Base-by-base conservation (phyloP, 1,284 basidiomycete genomes). In the Lignosus rhinocerotis region DNA sequence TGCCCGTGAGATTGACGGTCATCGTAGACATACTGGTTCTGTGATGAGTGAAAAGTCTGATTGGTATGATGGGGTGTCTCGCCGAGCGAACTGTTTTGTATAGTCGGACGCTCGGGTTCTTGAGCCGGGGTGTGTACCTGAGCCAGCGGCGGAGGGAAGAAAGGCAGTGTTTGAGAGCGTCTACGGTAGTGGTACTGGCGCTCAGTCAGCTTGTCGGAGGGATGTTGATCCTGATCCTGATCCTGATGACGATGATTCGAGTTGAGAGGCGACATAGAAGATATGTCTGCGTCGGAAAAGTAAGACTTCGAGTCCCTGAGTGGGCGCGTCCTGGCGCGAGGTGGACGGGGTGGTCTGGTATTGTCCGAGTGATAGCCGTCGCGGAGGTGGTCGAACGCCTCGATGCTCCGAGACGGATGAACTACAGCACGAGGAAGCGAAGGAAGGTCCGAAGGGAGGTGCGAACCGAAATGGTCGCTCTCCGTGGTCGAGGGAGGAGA, bases 1-100 rank as follows among this genome's bases (percentile, higher is more conserved):
- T 68, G 67, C 7, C 70, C 71, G 58, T 72, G 71, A 44, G 71
- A 70, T 59, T 72, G 71, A 45, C 70, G 67, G 48, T 68, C 67
- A 57, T 69, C 70, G 59, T 70, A 72, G 30, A 64, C 66, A 53
- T 72, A 71, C 63, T 71, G 69, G 53, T 58, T 51, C 10, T 53
- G 52, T 19, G 62, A 60, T n/a, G 58, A 53, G 51, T 62, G 57
- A 45, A 57, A 50, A 30, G 48, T 45, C 48, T 46, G 30, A 31
- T 61, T 58, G 11, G 43, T 8, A 33, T 58, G 47, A 34, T 49
- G 47, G 10, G 46, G 11, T 14, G n/a, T 30, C 21, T 45, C 51
- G 31, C 39, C 54, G 14, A 51, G 50, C 11, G 55, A 36, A 34
- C 52, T 53, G 42, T 64, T 55, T 30, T 58, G 54, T 33, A 56